Conservation (phyloP, 495 filamentous ascomycete species). For the Annulohypoxylon nitens region DNA sequence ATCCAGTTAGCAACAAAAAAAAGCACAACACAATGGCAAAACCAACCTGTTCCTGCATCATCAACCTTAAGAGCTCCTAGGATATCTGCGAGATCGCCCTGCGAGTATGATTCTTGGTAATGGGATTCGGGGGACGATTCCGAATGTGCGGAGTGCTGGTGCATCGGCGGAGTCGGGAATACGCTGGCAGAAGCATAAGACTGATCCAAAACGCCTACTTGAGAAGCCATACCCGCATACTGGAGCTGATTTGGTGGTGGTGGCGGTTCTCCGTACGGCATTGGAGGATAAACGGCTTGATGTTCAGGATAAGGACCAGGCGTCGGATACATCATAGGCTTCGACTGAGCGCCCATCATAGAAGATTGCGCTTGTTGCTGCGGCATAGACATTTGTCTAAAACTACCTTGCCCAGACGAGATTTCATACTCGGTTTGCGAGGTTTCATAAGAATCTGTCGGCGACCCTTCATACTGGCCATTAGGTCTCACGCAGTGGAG, state of each 20-base stretch:
- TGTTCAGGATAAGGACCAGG: slow-evolving; percentile 57
- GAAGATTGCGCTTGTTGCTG: slow-evolving; percentile 56
- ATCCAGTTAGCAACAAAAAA: slow-evolving; percentile 18
- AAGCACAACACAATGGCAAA: slow-evolving; percentile 4
- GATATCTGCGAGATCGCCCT: slow-evolving; percentile 81
- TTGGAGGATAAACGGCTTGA: slow-evolving; percentile 59
- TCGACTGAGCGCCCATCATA: slow-evolving; percentile 52
- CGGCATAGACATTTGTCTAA: slow-evolving; percentile 62
- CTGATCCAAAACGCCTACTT: slow-evolving; percentile 64
- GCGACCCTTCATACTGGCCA: slow-evolving; percentile 84
- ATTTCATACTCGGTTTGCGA: slow-evolving; percentile 59
- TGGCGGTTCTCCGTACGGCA: slow-evolving; percentile 61
- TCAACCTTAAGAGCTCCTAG: slow-evolving; percentile 90
- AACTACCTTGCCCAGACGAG: slow-evolving; percentile 66
- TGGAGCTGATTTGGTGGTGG: slow-evolving; percentile 61
- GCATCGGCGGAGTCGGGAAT: slow-evolving; percentile 68
- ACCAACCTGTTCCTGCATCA: slow-evolving; percentile 86
- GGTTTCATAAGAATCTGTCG: slow-evolving; percentile 64
- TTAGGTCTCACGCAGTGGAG: slow-evolving; percentile 93
- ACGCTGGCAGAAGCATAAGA: slow-evolving; percentile 59
- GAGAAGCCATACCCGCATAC: slow-evolving; percentile 61
- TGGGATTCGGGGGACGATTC: slow-evolving; percentile 64
- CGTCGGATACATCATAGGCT: slow-evolving; percentile 56
- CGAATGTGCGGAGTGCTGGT: slow-evolving; percentile 59
- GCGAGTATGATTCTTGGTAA: slow-evolving; percentile 74